These are phyloP conservation scores for Peniophora sp. DNA, from an alignment of 1,284 basidiomycete genomes.

Conservation along the genomic window DNA sequence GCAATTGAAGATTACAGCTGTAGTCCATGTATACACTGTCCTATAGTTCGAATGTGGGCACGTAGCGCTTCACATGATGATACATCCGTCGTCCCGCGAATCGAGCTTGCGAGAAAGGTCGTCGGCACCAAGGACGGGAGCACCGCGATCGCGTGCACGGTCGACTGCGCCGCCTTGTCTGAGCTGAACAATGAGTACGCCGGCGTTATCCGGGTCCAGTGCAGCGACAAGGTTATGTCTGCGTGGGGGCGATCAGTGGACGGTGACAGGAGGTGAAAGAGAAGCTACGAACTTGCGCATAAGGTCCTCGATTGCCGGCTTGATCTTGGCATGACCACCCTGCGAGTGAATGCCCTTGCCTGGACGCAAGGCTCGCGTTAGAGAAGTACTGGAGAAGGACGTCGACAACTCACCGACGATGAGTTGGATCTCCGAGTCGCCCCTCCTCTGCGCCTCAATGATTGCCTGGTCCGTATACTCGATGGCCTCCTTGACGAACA, in stretches of 20 bases:
- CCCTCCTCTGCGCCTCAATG: constrained; percentile 55
- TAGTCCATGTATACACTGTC: too few relatives aligned
- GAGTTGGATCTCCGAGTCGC: constrained; percentile 66
- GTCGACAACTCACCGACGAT: constrained; percentile 67
- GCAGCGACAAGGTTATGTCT: constrained; percentile 72
- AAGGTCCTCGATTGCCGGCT: constrained; percentile 86
- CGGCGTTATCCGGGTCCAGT: constrained; percentile 77
- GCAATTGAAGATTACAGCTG: too few relatives aligned
- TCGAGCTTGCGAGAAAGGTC: constrained; percentile 49
- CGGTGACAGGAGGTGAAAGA: constrained; percentile 1
- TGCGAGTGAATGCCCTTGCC: constrained; percentile 85
- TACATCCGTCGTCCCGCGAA: constrained; percentile 45
- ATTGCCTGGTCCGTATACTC: constrained; percentile 64
- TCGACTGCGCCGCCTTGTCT: constrained; percentile 31
- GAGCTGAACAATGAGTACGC: constrained; percentile 82
- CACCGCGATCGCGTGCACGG: constrained; percentile 16
- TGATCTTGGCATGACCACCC: constrained; percentile 79
- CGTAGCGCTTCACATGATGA: constrained; percentile 51
- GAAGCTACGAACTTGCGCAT: constrained; percentile 60
- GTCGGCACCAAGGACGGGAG: constrained; percentile 45
- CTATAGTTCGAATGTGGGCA: too few relatives aligned
- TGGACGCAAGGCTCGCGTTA: constrained; percentile 9
- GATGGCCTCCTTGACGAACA: constrained; percentile 93
- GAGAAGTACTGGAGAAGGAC: neutral
- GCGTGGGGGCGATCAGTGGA: constrained; percentile 1